Conservation (phyloP, 1,284 basidiomycete species). For the Fomes fomentarius region DNA sequence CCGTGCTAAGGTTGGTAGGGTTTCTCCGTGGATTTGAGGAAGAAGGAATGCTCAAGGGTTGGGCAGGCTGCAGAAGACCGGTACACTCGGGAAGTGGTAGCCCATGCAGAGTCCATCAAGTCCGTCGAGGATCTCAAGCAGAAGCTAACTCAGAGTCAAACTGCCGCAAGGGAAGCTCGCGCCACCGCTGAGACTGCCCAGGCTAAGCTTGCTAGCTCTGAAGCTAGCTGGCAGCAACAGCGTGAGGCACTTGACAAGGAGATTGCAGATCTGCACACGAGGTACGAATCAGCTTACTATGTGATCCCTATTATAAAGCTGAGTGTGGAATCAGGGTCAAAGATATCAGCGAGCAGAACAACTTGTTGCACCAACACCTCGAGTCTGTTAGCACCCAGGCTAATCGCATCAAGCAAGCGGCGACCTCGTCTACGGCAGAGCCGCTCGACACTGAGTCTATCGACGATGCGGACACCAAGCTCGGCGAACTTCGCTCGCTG, state of each 20-base stretch:
- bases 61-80: slow-evolving; percentile 76
- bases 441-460: slow-evolving; percentile 47
- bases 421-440: slow-evolving; percentile 49
- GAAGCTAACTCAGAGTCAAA: slow-evolving; percentile 57
- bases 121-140: slow-evolving; percentile 65
- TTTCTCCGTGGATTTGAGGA: neutral
- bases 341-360: slow-evolving; percentile 80
- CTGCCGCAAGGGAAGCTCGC: slow-evolving; percentile 56
- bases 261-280: slow-evolving; percentile 66
- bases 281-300: slow-evolving; percentile 45
- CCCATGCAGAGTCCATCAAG: slow-evolving; percentile 85
- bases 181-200: slow-evolving; percentile 73
- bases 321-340: slow-evolving; percentile 53
- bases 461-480: slow-evolving; percentile 58
- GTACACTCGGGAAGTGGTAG: slow-evolving; percentile 79
- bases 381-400: slow-evolving; percentile 87
- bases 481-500: slow-evolving; percentile 78
- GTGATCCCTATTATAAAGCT: neutral
- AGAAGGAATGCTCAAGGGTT: neutral
- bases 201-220: slow-evolving; percentile 70
- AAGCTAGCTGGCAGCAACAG: slow-evolving; percentile 82
- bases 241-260: slow-evolving; percentile 80
- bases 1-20: slow-evolving; percentile 60
- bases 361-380: slow-evolving; percentile 81
- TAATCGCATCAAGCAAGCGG: slow-evolving; percentile 72